Base-by-base conservation (phyloP, 257 asterid species). In the Nicotiana undulata region DNA sequence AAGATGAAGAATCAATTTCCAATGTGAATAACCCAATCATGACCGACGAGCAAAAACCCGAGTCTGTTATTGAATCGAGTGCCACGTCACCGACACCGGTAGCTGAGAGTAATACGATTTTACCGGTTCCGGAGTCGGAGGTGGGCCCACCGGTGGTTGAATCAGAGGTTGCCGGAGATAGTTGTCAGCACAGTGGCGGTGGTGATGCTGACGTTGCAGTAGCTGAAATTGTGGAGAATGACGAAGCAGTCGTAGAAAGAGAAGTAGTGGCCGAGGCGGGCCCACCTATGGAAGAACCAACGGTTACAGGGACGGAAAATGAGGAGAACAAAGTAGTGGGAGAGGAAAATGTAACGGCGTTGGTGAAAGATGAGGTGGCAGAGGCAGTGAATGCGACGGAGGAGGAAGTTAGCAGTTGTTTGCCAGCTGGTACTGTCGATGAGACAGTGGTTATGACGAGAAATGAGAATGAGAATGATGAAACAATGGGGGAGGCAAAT, bases 331-430 rank as follows among this genome's bases (percentile, higher is more conserved):
- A 40, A 31, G 74, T 17, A 40, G 46, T 8, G 3, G 17, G 3
- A 4, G 52, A 66, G 52, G 75, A 66, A 32, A 68, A 68, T 68
- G 55, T n/a, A 37, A 20, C 31, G 83, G 81, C 63, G 83, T 81
- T 67, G 77, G 85, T 22, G 40, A 26, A 80, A 3, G 80, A 55
- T 63, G 82, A 34, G 53, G 63, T 46, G 34, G 82, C 81, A 58
- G 86, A 16, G 24, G 82, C 37, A 49, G 56, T 72, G 60, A 1
- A 46, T 4, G 59, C 49, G 51, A 22, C 11, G 60, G 56, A 37
- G 85, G 55, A 18, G 53, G 44, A 56, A 31, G 58, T 16, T 8
- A 28, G 34, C 5, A 31, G 58, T 75, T 68, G 68, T 81, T 58
- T 51, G 75, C 22, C 56, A 60, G 83, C 34, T 2, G 28, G 24